Evolutionary conservation across 768 basidiomycete genomes (phyloP), one percentile per base, ranked within the genome.

Genomic region (Leucosporidium yakuticum): DNA sequence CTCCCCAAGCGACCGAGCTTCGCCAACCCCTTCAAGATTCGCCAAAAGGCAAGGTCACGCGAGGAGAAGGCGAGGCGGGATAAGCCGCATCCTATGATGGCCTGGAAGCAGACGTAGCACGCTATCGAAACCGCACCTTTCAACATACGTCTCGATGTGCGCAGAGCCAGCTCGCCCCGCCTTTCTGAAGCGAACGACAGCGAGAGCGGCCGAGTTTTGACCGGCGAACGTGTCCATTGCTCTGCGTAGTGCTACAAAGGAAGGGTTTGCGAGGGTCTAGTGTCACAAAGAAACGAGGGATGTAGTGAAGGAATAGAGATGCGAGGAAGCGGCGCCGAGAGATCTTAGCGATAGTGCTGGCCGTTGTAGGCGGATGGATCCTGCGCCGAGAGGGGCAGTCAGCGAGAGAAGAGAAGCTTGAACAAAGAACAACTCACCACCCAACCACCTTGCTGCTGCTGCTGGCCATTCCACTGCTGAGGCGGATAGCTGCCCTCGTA

Each of bases 21-120:
- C 27, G 63, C 57, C 12, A 71, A 71, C 60, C 53, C 48, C 48
- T 71, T 27, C 66, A 71, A 71, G 65, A 67, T 70, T 32, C 25
- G 65, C 27, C 27, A 65, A 29, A 20, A 51, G 62, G 59, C 48
- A 25, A n/a, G 50, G 59, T 29, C 59, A 21, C 59, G 54, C 55
- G 63, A 50, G 36, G 69, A 71, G 56, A 71, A 67, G 66, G 50
- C 27, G 58, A 9, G 20, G 17, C 58, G 36, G 55, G 66, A 67
- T 23, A 2, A 19, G 49, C 57, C 53, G 31, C 66, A 71, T 39
- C 66, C 69, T 5, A 48, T 67, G 49, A 23, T 71, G 39, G 64
- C 61, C 34, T 71, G 66, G 66, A 67, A 65, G 63, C 6, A 58
- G 27, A 57, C 20, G 56, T 31, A 54, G 31, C 15, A 53, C 14